Evolutionary conservation across 1,284 basidiomycete species (phyloP).

Genomic region (Hymenochaete sp.): DNA sequence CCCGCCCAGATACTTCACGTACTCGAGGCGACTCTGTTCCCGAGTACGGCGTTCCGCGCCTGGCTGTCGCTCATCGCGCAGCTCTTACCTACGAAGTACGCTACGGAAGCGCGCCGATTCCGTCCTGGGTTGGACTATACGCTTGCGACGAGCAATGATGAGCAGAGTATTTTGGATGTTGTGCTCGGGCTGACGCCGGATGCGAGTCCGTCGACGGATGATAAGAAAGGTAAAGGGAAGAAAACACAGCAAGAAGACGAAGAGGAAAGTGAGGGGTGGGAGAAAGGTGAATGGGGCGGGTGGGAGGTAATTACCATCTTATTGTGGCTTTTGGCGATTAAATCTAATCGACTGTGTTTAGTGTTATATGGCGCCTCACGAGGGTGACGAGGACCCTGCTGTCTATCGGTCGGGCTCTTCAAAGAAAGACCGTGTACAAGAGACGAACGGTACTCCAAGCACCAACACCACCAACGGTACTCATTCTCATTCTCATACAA

Average conservation of each 20-base stretch:
- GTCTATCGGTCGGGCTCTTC: slow-evolving; percentile 72
- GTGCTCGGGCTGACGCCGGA: slow-evolving; percentile 87
- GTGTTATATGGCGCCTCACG: slow-evolving; percentile 92
- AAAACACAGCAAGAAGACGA: slow-evolving; percentile 29
- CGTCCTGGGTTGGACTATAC: slow-evolving; percentile 94
- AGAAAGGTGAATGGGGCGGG: slow-evolving; percentile 78
- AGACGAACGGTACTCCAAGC: slow-evolving; percentile 11
- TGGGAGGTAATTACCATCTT: slow-evolving; percentile 65
- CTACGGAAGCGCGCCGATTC: slow-evolving; percentile 79
- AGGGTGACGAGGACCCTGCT: slow-evolving; percentile 90
- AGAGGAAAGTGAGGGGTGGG: slow-evolving; percentile 41
- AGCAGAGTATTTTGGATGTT: slow-evolving; percentile 78
- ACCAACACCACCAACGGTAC: background rate
- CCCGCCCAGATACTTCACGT: slow-evolving; percentile 52
- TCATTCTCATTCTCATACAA: slow-evolving; percentile 1
- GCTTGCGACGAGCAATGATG: slow-evolving; percentile 82
- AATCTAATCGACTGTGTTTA: slow-evolving; percentile 24
- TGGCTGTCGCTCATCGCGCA: slow-evolving; percentile 81
- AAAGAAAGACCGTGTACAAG: slow-evolving; percentile 33
- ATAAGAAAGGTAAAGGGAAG: slow-evolving; percentile 23
- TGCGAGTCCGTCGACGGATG: slow-evolving; percentile 29
- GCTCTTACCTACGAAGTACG: slow-evolving; percentile 67
- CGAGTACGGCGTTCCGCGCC: slow-evolving; percentile 79
- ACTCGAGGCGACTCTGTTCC: slow-evolving; percentile 70
- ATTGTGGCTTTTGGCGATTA: slow-evolving; percentile 11